Evolutionary conservation across 2,329 filamentous ascomycete genomes (phyloP).

Genomic region (Cytospora piceicola): DNA sequence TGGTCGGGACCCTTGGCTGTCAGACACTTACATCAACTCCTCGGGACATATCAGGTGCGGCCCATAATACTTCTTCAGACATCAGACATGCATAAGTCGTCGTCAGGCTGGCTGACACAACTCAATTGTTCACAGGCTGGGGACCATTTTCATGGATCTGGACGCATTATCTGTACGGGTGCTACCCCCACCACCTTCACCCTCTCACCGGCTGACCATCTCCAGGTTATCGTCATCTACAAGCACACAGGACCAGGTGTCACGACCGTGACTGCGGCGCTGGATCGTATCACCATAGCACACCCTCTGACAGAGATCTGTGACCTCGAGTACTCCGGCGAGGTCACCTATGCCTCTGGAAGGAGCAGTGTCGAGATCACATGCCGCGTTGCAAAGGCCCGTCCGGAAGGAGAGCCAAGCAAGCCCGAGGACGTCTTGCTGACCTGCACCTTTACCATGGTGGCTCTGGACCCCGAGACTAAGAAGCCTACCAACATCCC

Average conservation of each 20-base stretch:
- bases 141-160: conserved; percentile 78
- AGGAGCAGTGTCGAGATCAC: conserved; percentile 75
- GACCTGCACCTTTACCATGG: conserved; percentile 72
- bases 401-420: conserved; percentile 58
- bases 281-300: conserved; percentile 61
- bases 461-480: conserved; percentile 69
- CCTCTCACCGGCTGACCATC: background rate
- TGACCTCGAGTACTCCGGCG: conserved; percentile 71
- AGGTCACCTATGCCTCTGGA: conserved; percentile 70
- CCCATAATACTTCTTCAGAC: no score
- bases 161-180: conserved; percentile 64
- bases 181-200: background rate
- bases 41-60: conserved; percentile 71
- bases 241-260: conserved; percentile 64
- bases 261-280: conserved; percentile 53
- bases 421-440: conserved; percentile 49
- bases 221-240: conserved; percentile 69
- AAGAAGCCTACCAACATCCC: conserved; percentile 66
- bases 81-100: background rate
- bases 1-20: conserved; percentile 74
- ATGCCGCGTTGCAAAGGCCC: conserved; percentile 71
- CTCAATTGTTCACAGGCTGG: conserved; percentile 54
- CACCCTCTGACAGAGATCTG: conserved; percentile 77
- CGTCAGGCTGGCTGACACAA: conserved; percentile 1
- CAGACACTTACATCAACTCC: conserved; percentile 78